Base-by-base conservation (phyloP, 352 stramenopile genomes). In the Vaucheria bursata region DNA sequence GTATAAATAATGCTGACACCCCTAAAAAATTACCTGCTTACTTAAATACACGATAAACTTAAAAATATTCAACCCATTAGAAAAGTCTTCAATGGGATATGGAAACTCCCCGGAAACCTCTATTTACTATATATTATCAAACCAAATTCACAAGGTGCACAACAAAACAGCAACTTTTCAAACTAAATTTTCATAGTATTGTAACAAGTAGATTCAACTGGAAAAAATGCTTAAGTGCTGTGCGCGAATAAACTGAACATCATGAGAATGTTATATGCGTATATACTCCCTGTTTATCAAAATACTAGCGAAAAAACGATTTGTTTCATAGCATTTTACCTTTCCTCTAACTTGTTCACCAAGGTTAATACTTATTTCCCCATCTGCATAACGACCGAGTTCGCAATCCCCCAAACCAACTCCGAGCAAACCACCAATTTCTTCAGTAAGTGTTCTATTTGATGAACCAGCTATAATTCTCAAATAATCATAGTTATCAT, bases 281-380 rank as follows among this genome's bases (percentile, higher is more conserved):
- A 59, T 59, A 59, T n/a, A 59, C 18, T 59, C 18, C 45, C n/a
- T n/a, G 18, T n/a, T 18, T n/a, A 59, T n/a, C 45, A 18, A 59
- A n/a, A n/a, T n/a, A n/a, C n/a, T n/a, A n/a, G n/a, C n/a, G n/a
- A n/a, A n/a, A n/a, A n/a, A n/a, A n/a, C n/a, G n/a, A n/a, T n/a
- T n/a, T n/a, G n/a, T n/a, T n/a, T n/a, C n/a, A n/a, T n/a, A n/a
- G n/a, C n/a, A n/a, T 8, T 29, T 77, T 33, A 81, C 78, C 78
- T 84, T 80, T n/a, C 79, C 76, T 40, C 79, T 49, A 0, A 80
- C 79, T 53, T 84, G 94, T 85, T 97, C 92, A 50, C 92, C 90
- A 69, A 97, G 90, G 78, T 96, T 90, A 53, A 96, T 88, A 73
- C 93, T 91, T 74, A 96, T 91, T 73, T 97, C 92, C 49, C 92